Base-by-base conservation (phyloP, 805 yeast genomes). In the Ogataea angusta region DNA sequence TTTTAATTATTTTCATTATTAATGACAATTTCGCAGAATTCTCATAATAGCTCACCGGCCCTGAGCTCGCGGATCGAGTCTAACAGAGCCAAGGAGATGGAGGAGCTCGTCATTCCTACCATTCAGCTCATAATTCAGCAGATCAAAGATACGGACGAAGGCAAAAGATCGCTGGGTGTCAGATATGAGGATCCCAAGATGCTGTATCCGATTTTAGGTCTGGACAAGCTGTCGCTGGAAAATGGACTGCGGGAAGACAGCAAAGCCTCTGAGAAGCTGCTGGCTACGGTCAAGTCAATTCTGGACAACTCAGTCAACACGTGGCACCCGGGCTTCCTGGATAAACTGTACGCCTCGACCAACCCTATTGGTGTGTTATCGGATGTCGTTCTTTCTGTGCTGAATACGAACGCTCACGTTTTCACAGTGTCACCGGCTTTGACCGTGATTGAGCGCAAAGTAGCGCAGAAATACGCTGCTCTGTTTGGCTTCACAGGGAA, bases 271-370 rank as follows among this genome's bases (percentile, higher is more conserved):
- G 62, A 67, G 22, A 75, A 74, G 6, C 68, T 85, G 5, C 57
- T 75, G 28, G 56, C 54, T 2, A 66, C 73, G 3, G 72, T 83
- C 38, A 80, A 83, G 45, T 59, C 69, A 31, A 74, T 86, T 1
- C 63, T 86, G 47, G 63, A 74, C 35, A 74, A 80, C 52, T 82
- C 91, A 0, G 87, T 84, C 29, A 85, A 81, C 38, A 87, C 95
- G 0, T 87, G 95, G 95, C 84, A 83, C 56, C 82, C 86, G 0
- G 95, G 95, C 1, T 86, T 86, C 54, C 63, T 86, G 66, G 95
- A 87, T 57, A 86, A 86, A 60, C 66, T 86, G 41, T 86, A 86
- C 51, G 95, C 95, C 0, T 76, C 86, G n/a, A 85, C 86, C 19
- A 86, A 85, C 55, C 90, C 95, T 2, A 80, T 85, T 22, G 95